Evolutionary conservation across 2,329 filamentous ascomycete species (phyloP).

Genomic region (Ophiostoma populinum): DNA sequence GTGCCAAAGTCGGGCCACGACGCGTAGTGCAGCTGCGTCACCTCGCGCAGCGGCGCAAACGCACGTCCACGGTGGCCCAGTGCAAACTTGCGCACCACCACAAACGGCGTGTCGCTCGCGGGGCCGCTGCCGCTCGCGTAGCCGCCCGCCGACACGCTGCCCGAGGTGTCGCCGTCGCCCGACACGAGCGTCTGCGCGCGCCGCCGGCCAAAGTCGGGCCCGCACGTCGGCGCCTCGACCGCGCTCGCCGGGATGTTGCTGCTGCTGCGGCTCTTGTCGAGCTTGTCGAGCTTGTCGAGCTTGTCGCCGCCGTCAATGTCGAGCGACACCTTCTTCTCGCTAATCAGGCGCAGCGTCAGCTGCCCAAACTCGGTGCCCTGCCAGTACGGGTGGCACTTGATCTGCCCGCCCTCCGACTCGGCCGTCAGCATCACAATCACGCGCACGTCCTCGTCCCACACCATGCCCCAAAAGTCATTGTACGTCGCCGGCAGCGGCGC

Average conservation of each 20-base stretch:
- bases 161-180: constrained; percentile 16
- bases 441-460: constrained; percentile 92
- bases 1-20: constrained; percentile 97
- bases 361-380: constrained; percentile 59
- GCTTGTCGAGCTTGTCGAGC: too few species aligned
- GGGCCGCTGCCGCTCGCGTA: constrained; percentile 16
- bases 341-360: constrained; percentile 57
- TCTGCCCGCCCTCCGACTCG: constrained; percentile 78
- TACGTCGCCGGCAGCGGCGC: constrained; percentile 87
- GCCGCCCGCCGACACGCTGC: background rate
- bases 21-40: constrained; percentile 87
- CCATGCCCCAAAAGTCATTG: constrained; percentile 90
- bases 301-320: constrained; percentile 48
- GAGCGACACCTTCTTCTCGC: constrained; percentile 67
- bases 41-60: constrained; percentile 73
- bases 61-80: constrained; percentile 61
- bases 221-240: background rate
- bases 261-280: too few species aligned
- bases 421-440: constrained; percentile 95
- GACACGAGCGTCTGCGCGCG: constrained; percentile 21
- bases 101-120: constrained; percentile 46
- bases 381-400: constrained; percentile 96
- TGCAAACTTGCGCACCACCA: constrained; percentile 74
- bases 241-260: too few species aligned
- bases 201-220: constrained; percentile 3